Conservation (phyloP, 1,284 basidiomycete genomes). For the Apiotrichum siamense region DNA sequence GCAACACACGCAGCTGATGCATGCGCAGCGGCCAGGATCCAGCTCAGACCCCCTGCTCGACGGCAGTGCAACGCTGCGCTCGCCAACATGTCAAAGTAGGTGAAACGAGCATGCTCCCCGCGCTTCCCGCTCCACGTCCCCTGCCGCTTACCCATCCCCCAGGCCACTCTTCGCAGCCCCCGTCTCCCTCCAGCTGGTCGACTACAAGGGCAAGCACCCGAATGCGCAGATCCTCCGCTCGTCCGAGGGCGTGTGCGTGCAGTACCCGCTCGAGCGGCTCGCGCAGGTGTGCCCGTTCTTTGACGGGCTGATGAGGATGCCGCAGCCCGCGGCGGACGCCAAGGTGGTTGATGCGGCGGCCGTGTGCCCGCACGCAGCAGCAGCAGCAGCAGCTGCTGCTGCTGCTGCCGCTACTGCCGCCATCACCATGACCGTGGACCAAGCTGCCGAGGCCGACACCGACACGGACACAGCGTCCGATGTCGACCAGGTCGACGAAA, state of each 20-base stretch:
- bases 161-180: no score
- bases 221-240: neutral
- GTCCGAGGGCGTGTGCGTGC: neutral
- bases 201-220: neutral
- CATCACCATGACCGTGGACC: neutral
- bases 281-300: slow-evolving; percentile 2
- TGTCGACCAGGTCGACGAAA: neutral
- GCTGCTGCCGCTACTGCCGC: neutral
- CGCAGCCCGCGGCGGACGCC: neutral
- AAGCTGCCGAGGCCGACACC: no score
- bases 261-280: neutral
- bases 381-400: neutral
- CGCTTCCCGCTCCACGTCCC: no score
- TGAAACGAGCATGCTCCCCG: no score
- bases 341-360: no score
- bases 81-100: no score
- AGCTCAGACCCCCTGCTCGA: no score
- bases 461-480: no score
- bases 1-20: no score
- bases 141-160: no score
- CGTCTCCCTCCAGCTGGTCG: neutral
- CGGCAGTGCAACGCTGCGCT: no score
- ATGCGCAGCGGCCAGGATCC: no score
- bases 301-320: neutral
- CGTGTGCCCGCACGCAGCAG: neutral